Percentiles rank a stretch among this genome's conserved stretches.
Evolutionary conservation across 1,284 basidiomycete species (phyloP).

Genomic region (Marasmius sp.): DNA sequence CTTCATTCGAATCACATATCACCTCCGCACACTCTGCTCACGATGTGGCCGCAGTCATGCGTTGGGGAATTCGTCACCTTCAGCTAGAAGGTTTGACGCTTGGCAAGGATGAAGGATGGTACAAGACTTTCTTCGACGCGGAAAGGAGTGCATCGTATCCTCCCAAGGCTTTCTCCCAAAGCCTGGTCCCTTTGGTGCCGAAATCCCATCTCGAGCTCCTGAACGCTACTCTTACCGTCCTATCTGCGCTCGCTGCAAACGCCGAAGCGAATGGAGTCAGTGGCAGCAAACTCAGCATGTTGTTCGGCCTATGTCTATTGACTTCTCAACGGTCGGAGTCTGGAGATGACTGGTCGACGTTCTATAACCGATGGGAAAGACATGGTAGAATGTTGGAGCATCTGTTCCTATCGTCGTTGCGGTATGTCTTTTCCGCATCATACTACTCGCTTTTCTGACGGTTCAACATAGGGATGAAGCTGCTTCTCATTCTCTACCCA

Average conservation of each 20-base stretch:
- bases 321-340: slow-evolving; percentile 41
- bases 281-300: slow-evolving; percentile 70
- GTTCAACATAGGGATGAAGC: slow-evolving; percentile 54
- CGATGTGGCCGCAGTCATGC: slow-evolving; percentile 74
- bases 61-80: slow-evolving; percentile 76
- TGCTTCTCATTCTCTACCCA: slow-evolving; percentile 54
- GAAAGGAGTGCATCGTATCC: slow-evolving; percentile 61
- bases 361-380: slow-evolving; percentile 72
- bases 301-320: slow-evolving; percentile 73
- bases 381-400: slow-evolving; percentile 71
- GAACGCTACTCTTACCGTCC: slow-evolving; percentile 52
- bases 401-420: slow-evolving; percentile 65
- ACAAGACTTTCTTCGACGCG: slow-evolving; percentile 54
- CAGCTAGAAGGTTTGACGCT: slow-evolving; percentile 56
- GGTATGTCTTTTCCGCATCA: slow-evolving; percentile 39
- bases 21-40: slow-evolving; percentile 64
- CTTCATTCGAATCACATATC: slow-evolving; percentile 61
- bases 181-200: slow-evolving; percentile 57
- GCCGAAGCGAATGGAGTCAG: slow-evolving; percentile 69
- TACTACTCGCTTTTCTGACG: slow-evolving; percentile 1
- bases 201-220: slow-evolving; percentile 57
- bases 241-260: slow-evolving; percentile 68
- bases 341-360: slow-evolving; percentile 56
- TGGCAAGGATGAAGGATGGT: slow-evolving; percentile 65
- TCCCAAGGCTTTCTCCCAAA: slow-evolving; percentile 55